These are phyloP conservation scores for Lentinula detonsa DNA, from an alignment of 768 basidiomycete species.

Conservation along the genomic window DNA sequence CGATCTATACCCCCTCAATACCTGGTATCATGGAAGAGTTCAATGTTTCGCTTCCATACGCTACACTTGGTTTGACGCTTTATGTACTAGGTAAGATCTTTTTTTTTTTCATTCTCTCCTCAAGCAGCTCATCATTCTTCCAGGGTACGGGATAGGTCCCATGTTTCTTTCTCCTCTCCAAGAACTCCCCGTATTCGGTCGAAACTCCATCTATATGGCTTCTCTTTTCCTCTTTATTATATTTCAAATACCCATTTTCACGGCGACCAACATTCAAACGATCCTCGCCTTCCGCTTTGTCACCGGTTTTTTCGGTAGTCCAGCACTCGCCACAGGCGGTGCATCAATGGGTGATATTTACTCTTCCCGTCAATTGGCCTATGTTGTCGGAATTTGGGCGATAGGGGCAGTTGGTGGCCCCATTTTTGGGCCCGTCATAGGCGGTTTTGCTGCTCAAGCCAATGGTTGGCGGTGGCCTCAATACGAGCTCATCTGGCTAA, in stretches of 20 bases:
- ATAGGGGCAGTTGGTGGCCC: conserved; percentile 1
- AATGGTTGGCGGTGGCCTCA: conserved; percentile 28
- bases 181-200: conserved; percentile 25
- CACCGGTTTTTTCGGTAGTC: conserved; percentile 25
- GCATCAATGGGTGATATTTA: conserved; percentile 20
- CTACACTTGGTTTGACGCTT: conserved; percentile 21
- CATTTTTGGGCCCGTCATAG: conserved; percentile 10
- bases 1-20: conserved; percentile 25
- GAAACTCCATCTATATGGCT: conserved; percentile 25
- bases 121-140: neutral
- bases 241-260: conserved; percentile 26
- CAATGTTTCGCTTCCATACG: conserved; percentile 7
- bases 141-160: conserved; percentile 17
- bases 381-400: conserved; percentile 22
- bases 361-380: conserved; percentile 16
- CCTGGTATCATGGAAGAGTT: conserved; percentile 10
- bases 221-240: conserved; percentile 24
- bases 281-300: conserved; percentile 27
- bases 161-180: conserved; percentile 24
- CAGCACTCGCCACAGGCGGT: conserved; percentile 24
- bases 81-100: conserved; percentile 18
- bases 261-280: conserved; percentile 23
- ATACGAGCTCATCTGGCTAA: conserved; percentile 27
- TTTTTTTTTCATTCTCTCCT: too few species aligned
- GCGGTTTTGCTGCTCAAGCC: conserved; percentile 24